Percentiles rank a stretch among this genome's conserved stretches.
These are phyloP conservation scores for Aspergillus melleus DNA, from an alignment of 2,329 filamentous ascomycete genomes.

Conservation along the genomic window DNA sequence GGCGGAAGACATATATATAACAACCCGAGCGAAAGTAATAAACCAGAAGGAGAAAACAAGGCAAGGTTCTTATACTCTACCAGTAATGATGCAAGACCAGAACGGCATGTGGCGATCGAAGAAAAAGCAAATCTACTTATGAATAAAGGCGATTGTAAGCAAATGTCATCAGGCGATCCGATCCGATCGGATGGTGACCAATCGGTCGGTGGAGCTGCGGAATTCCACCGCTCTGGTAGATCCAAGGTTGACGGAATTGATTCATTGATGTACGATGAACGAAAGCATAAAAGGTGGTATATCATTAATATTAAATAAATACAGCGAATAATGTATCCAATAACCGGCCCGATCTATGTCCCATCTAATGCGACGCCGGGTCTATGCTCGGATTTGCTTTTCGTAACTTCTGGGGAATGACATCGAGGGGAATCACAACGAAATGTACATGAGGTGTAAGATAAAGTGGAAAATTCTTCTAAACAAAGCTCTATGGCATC, in stretches of 20 bases:
- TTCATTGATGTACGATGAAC: too few species aligned
- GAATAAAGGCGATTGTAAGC: not conserved
- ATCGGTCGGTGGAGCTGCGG: constrained; percentile 18
- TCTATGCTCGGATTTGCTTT: not conserved
- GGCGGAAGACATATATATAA: constrained; percentile 26
- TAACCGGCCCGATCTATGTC: not conserved
- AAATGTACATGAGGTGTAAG: not conserved
- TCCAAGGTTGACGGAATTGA: too few species aligned
- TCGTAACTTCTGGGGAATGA: constrained; percentile 10
- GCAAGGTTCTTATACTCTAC: not conserved
- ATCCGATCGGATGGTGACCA: constrained; percentile 11
- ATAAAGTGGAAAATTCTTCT: not conserved
- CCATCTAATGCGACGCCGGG: not conserved
- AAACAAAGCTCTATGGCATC: not conserved
- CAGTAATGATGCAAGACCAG: not conserved
- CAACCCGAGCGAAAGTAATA: not conserved
- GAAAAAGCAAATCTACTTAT: not conserved
- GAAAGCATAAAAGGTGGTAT: not conserved
- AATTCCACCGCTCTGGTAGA: constrained; percentile 19
- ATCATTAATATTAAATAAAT: not conserved
- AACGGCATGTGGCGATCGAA: too few species aligned
- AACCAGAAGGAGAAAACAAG: not conserved
- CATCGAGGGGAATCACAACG: constrained; percentile 5
- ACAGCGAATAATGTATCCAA: not conserved
- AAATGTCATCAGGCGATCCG: constrained; percentile 1